Evolutionary conservation across 2,329 filamentous ascomycete genomes (phyloP), one percentile per base, ranked within the genome.

Genomic region (Kalmusia sp.): DNA sequence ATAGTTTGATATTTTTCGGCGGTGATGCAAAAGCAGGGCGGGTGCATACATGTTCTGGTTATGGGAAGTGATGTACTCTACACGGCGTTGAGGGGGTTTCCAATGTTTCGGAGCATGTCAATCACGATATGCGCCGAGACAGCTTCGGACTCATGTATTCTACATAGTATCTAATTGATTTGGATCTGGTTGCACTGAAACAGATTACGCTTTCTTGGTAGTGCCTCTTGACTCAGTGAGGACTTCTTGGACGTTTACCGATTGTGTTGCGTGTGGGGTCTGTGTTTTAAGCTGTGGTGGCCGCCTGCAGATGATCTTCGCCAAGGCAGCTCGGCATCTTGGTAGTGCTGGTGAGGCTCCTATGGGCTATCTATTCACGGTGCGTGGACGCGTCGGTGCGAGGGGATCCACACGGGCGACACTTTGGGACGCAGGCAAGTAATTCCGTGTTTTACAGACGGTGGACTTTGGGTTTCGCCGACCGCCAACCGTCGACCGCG

Each of bases 61-160:
- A 55, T 63, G 53, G 58, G 57, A 49, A 52, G 51, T 38, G 56
- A 58, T 69, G 66, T 65, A 66, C 52, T 65, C 55, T 66, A 69
- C 49, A 51, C 34, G 68, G 68, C 68, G 68, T 71, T 71, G 30
- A 56, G 40, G 61, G 54, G 54, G 58, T 54, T 59, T 52, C 52
- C 45, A 31, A 33, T 38, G 53, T 54, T 57, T 54, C 56, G 62
- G 51, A 43, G 43, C 51, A 54, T 52, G 33, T 11, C 59, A 25
- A 49, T 46, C 34, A 54, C 49, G 40, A 34, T 56, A 54, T 58
- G 61, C 54, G 49, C 48, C 39, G 55, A 57, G 33, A 50, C 49
- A 53, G 51, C 38, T 61, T 59, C 54, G 51, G 53, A 52, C 50
- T 50, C 43, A 34, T 70, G 65, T 70, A 71, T 53, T 67, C 51